Percentiles rank a stretch among this genome's conserved stretches.
Conservation (phyloP, 2,329 filamentous ascomycete genomes). For the Apiospora phragmitis region DNA sequence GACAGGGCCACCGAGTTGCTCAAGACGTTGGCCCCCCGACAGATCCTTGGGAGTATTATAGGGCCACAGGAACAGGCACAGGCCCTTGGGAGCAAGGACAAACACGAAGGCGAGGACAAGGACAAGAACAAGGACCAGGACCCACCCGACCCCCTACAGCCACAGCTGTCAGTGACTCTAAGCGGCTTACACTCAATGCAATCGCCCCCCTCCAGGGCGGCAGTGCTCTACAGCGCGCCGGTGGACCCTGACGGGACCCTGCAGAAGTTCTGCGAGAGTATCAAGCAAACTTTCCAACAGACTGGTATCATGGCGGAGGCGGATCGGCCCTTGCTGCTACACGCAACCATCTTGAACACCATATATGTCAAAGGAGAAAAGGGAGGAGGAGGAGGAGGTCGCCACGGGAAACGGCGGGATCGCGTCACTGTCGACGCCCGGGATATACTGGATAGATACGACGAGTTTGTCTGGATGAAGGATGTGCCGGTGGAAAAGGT, state of each 20-base stretch:
- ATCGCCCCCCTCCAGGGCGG: slow-evolving; percentile 47
- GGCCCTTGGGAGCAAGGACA: background rate
- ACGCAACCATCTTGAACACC: slow-evolving; percentile 86
- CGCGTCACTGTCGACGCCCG: slow-evolving; percentile 54
- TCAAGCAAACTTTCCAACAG: slow-evolving; percentile 55
- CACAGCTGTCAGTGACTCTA: slow-evolving; percentile 46
- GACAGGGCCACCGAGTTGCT: slow-evolving; percentile 43
- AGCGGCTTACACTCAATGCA: slow-evolving; percentile 65
- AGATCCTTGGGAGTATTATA: slow-evolving; percentile 36
- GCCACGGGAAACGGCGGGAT: slow-evolving; percentile 32
- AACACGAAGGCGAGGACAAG: slow-evolving; percentile 14
- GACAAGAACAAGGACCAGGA: background rate
- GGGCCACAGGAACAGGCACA: slow-evolving; percentile 7
- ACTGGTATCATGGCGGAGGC: slow-evolving; percentile 59
- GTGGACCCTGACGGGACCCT: slow-evolving; percentile 53
- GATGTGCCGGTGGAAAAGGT: slow-evolving; percentile 68
- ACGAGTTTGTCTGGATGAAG: slow-evolving; percentile 70
- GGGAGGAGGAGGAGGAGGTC: slow-evolving; percentile 15
- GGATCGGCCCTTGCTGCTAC: slow-evolving; percentile 67
- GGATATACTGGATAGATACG: slow-evolving; percentile 58
- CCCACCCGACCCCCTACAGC: slow-evolving; percentile 9
- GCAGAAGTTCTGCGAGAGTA: slow-evolving; percentile 55
- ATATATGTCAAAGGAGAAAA: slow-evolving; percentile 62
- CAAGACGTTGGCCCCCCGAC: slow-evolving; percentile 37
- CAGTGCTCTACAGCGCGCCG: slow-evolving; percentile 67